Percentiles rank a stretch among this genome's conserved stretches.
Evolutionary conservation across 768 basidiomycete species (phyloP).

Genomic region (Peribolospora baueri): DNA sequence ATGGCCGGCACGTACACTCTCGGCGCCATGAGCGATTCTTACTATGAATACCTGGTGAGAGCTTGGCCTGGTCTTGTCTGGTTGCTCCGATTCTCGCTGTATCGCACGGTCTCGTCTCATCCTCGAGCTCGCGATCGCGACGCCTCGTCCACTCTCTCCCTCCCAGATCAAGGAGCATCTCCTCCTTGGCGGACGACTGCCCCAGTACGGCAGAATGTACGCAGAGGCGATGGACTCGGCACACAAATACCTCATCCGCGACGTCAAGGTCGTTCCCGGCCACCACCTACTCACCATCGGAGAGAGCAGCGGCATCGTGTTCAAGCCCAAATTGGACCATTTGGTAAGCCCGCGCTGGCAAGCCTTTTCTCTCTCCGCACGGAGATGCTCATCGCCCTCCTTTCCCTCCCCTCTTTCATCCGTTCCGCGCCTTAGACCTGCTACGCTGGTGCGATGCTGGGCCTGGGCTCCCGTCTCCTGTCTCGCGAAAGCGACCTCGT

Average conservation of each 20-base stretch:
- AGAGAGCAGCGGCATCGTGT: conserved; percentile 1
- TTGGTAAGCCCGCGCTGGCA: background rate
- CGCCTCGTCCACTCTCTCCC: too few relatives aligned
- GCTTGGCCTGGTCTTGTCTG: background rate
- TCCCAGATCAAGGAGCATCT: conserved; percentile 25
- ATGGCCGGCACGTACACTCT: conserved; percentile 18
- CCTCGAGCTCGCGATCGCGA: too few relatives aligned
- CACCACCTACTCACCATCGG: background rate
- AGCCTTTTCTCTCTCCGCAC: background rate
- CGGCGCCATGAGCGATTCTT: conserved; percentile 18
- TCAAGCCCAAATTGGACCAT: conserved; percentile 15
- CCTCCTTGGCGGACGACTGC: conserved; percentile 16
- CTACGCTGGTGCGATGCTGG: conserved; percentile 25
- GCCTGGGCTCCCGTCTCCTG: conserved; percentile 21
- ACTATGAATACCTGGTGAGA: conserved; percentile 10
- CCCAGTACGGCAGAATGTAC: conserved; percentile 21
- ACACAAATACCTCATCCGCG: conserved; percentile 14
- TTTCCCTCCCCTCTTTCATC: background rate
- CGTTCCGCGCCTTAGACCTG: conserved; percentile 10
- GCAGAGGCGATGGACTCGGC: conserved; percentile 18
- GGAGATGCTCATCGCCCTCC: background rate
- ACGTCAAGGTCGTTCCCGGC: conserved; percentile 17
- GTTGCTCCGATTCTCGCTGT: background rate
- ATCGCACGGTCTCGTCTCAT: too few relatives aligned
- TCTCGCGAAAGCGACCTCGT: conserved; percentile 18